Base-by-base conservation (phyloP, 140 eudicot species). In the Bidens hawaiensis region DNA sequence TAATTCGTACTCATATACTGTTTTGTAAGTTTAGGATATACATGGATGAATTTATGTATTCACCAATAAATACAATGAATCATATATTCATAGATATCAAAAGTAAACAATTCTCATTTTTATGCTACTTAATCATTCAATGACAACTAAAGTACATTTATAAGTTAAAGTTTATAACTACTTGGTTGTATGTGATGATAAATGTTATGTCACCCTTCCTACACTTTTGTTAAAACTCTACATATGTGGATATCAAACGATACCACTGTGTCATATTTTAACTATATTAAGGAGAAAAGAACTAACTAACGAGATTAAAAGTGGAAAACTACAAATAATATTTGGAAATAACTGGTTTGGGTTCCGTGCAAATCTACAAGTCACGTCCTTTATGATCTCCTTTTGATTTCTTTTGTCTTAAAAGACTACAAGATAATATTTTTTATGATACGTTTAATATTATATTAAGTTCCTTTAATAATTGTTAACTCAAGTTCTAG, bases 361-460 rank as follows among this genome's bases (percentile, higher is more conserved):
- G 26, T 54, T 40, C 14, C 73, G 54, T 40, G 46, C 56, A 67
- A 51, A 54, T 40, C 21, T 17, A 7, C 9, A 64, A 18, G 11
- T 47, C 24, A 47, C 69, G 21, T 64, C 23, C 28, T 25, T 54
- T 16, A n/a, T 22, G 40, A 65, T 50, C 3, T 63, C 43, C 33
- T 36, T 10, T 50, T 66, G 28, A 65, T 65, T 22, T 14, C 14
- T 65, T 49, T 65, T 49, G 9, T 65, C n/a, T n/a, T n/a, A n/a
- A n/a, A n/a, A n/a, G n/a, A 26, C 26, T 30, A 21, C 18, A 64
- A 28, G 56, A 45, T 28, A 13, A 64, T 30, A 64, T 64, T 4
- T 25, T 62, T 42, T 23, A 55, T 55, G 22, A 12, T 42, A n/a
- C 8, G 24, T 24, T n/a, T 24, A 62, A 42, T 30, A 55, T 3